Base-by-base conservation (phyloP, 495 filamentous ascomycete genomes). In the Astrocystis sublimbata region DNA sequence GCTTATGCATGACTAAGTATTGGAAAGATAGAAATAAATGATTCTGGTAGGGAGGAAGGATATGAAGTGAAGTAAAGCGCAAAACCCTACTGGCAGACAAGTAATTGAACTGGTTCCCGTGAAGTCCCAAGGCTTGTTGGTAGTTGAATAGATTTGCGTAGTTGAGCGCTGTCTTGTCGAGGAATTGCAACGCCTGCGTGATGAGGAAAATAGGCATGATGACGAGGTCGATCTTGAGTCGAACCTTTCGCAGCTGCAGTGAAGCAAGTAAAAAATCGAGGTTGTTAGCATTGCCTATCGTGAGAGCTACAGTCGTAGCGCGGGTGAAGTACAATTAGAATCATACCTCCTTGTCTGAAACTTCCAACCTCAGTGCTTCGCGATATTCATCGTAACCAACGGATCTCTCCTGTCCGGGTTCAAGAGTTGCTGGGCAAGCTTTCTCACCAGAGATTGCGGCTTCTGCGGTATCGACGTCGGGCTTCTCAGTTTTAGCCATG, bases 131-230 rank as follows among this genome's bases (percentile, higher is more conserved):
- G 1, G 73, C 82, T 43, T 74, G 62, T 47, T 82, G 74, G 30
- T 84, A 64, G 1, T 78, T 81, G 60, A 79, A 84, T 0, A 82
- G 76, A 15, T 76, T 79, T 0, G 83, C 79, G 60, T 81, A 86
- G 59, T 80, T 83, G 64, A 85, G 75, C n/a, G 76, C 77, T 57
- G 80, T 83, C 66, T 84, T 85, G 63, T 86, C 82, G 8, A 84
- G 65, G 58, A 82, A 85, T 67, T 83, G 75, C 7, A 75, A 55
- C 50, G 81, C 69, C 59, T 85, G 84, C 1, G 78, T 83, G 4
- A 83, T 60, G 23, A 81, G 77, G 4, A 86, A 68, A 15, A 84
- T 66, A 0, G 83, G 82, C 21, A 85, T 72, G 36, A 86, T 64
- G 6, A 75, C 70, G 2, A 72, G 30, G 61, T 85, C 83, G 56